Conservation (phyloP, 345 rosid genomes). For the Bruguiera parviflora region DNA sequence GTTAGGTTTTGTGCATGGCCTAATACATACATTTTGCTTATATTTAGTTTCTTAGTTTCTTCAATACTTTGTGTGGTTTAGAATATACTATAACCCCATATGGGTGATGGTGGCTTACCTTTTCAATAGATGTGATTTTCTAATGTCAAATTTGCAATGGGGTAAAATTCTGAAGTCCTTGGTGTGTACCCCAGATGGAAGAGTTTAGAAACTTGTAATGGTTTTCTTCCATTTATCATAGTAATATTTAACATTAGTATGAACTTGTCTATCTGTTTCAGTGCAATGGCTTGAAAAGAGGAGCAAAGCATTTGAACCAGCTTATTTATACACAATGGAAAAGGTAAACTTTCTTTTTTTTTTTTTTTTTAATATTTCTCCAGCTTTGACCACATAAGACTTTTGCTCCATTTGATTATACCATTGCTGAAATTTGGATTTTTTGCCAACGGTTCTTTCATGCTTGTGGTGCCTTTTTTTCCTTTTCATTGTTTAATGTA, state of each 20-base stretch:
- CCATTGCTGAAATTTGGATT: background rate
- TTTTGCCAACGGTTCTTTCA: background rate
- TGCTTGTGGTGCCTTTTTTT: background rate
- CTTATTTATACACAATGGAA: slow-evolving; percentile 84
- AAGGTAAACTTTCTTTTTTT: slow-evolving; percentile 48
- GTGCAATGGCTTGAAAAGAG: slow-evolving; percentile 79
- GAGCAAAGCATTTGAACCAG: slow-evolving; percentile 83
- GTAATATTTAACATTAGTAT: slow-evolving; percentile 1
- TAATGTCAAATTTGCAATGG: background rate
- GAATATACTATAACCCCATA: background rate
- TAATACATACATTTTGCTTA: too few species aligned
- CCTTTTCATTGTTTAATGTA: slow-evolving; percentile 3
- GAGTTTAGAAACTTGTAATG: background rate
- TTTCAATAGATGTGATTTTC: background rate
- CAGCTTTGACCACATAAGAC: background rate
- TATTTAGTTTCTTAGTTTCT: too few species aligned
- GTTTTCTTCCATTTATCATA: background rate
- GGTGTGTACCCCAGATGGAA: background rate
- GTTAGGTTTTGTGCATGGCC: too few species aligned
- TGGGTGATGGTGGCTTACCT: background rate
- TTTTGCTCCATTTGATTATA: slow-evolving; percentile 9
- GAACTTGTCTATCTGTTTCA: slow-evolving; percentile 36
- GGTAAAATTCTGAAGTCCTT: background rate
- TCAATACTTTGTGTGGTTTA: too few species aligned
- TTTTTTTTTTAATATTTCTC: background rate